phyloP scores from a whole-genome alignment of 1,139 yeast species.

The Candida glucosophila region DNA sequence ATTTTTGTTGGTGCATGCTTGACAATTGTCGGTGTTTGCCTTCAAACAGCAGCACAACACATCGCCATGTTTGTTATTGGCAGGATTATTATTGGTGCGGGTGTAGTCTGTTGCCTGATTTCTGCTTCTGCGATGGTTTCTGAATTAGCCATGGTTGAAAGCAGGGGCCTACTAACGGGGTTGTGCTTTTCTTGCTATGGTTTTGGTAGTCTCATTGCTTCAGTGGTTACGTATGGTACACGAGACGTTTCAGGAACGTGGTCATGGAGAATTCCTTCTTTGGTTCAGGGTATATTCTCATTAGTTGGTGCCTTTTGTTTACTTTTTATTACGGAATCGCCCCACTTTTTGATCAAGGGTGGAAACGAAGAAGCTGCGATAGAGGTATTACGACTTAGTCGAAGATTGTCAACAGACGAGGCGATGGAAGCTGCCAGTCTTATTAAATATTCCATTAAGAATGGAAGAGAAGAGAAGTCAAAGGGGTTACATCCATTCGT shows the following conservation, averaged over 20 bases:
- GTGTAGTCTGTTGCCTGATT: conserved; percentile 6
- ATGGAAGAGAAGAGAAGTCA: no score
- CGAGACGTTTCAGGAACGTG: conserved; percentile 14
- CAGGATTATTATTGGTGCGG: conserved; percentile 10
- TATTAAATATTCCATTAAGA: not conserved
- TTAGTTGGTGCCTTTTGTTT: conserved; percentile 16
- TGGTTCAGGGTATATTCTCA: conserved; percentile 34
- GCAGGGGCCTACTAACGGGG: conserved; percentile 5
- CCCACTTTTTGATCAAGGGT: conserved; percentile 31
- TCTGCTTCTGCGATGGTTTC: conserved; percentile 9
- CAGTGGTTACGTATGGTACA: conserved; percentile 46
- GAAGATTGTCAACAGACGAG: not conserved
- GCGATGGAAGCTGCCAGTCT: not conserved
- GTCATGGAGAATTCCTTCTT: conserved; percentile 41
- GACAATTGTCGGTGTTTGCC: conserved; percentile 7
- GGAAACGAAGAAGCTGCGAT: conserved; percentile 32
- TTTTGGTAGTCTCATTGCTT: conserved; percentile 48
- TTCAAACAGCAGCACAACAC: conserved; percentile 11
- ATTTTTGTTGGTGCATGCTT: conserved; percentile 6
- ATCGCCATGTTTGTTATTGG: conserved; percentile 11
- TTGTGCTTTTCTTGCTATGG: conserved; percentile 30
- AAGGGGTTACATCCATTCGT: no score
- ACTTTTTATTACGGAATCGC: conserved; percentile 38
- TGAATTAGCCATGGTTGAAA: conserved; percentile 8
- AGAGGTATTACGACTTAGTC: conserved; percentile 21